Evolutionary conservation across 2,329 filamentous ascomycete species (phyloP).

Genomic region (Drechslerella stenobrocha): DNA sequence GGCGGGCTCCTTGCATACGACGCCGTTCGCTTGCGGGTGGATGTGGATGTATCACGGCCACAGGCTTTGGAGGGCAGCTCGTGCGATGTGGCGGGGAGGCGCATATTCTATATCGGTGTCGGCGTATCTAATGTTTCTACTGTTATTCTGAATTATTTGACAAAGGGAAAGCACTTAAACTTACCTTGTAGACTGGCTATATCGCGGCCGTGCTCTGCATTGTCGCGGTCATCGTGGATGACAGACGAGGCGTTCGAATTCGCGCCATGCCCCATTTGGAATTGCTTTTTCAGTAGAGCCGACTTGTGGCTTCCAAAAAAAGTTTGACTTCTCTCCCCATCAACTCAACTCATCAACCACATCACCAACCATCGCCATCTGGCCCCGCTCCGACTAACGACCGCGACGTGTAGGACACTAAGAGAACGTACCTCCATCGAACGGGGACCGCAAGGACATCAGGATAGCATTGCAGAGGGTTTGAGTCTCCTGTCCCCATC

Average conservation of each 20-base stretch:
- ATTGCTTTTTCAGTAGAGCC: constrained; percentile 20
- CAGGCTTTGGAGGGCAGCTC: too few relatives aligned
- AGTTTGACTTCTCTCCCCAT: constrained; percentile 26
- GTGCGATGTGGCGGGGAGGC: too few relatives aligned
- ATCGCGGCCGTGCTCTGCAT: too few relatives aligned
- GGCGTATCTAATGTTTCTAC: too few relatives aligned
- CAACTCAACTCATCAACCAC: constrained; percentile 24
- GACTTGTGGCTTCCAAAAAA: constrained; percentile 25
- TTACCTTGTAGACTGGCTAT: too few relatives aligned
- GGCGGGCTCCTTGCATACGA: neutral
- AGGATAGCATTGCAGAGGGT: constrained; percentile 28
- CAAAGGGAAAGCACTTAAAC: too few relatives aligned
- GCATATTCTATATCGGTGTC: too few relatives aligned
- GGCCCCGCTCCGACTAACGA: constrained; percentile 6
- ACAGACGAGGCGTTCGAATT: too few relatives aligned
- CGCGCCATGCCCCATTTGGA: constrained; percentile 2
- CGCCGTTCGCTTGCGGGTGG: too few relatives aligned
- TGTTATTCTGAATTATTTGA: too few relatives aligned
- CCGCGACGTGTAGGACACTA: constrained; percentile 4
- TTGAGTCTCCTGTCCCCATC: constrained; percentile 17
- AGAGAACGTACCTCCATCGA: neutral
- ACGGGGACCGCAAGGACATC: constrained; percentile 7
- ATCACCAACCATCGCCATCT: constrained; percentile 6
- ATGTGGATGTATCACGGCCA: too few relatives aligned
- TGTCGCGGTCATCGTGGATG: too few relatives aligned